Evolutionary conservation across 805 yeast species (phyloP), one percentile per base, ranked within the genome.

Genomic region (Yarrowia keelungensis): DNA sequence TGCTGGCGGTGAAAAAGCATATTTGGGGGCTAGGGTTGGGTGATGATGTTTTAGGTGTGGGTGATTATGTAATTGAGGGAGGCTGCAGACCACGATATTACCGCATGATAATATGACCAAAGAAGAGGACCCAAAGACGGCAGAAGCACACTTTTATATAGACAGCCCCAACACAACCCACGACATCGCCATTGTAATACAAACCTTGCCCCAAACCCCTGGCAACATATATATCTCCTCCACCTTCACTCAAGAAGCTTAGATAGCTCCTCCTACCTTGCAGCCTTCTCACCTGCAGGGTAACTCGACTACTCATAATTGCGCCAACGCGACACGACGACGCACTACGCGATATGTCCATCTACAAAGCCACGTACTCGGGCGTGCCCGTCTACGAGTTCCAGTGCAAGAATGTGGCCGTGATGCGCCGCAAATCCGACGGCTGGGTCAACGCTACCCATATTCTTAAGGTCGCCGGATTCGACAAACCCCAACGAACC

Each of bases 401-500:
- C 75, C 87, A 87, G 59, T 84, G 90, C 50, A 81, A 85, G 42
- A 91, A 88, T 66, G 89, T 89, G 43, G 90, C 92, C 35, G 84
- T 90, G 67, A 95, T 95, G 98, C 86, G 98, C 74, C 83, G 98
- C 69, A 88, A 91, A 70, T 83, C 85, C 62, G 99, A 95, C 77
- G 90, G 93, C 73, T 95, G 98, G 98, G 92, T 95, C 70, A 94
- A 94, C 79, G 98, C 98, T 12, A 94, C 98, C 35, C 98, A 94
- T 77, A 91, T 94, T 59, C 82, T 94, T 71, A 94, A 94, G 74
- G 83, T 88, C 36, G 91, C 90, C 35, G 87, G 88, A 58, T 82
- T 87, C 69, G 91, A 89, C 73, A 84, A 87, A 73, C 86, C 89
- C 16, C 83, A 84, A 70, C 79, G 91, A 59, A 86, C 90, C 12